Evolutionary conservation across 331 rosid species (phyloP).

Genomic region (Quercus tomentella): DNA sequence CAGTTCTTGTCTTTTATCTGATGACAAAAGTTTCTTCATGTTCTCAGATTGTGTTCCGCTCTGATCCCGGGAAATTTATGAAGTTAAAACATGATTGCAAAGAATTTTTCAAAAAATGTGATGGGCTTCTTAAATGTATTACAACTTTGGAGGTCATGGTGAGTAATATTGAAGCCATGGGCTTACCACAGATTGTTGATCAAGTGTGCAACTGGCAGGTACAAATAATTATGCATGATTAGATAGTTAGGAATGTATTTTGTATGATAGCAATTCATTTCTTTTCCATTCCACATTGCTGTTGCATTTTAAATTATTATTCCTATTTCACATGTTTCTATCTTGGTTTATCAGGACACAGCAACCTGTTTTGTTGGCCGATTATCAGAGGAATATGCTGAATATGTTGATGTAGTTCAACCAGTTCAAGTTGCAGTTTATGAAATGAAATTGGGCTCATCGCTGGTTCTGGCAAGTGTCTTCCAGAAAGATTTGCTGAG

Average conservation of each 20-base stretch:
- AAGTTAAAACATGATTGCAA: slow-evolving; percentile 60
- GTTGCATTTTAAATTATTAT: neutral
- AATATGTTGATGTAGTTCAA: slow-evolving; percentile 67
- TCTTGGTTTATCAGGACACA: slow-evolving; percentile 48
- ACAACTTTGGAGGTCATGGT: slow-evolving; percentile 34
- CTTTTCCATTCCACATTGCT: neutral
- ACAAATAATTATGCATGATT: neutral
- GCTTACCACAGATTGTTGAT: slow-evolving; percentile 38
- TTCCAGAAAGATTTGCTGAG: slow-evolving; percentile 32
- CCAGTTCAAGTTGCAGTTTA: slow-evolving; percentile 89
- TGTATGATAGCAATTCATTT: neutral
- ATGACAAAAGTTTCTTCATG: slow-evolving; percentile 20
- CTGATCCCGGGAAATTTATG: slow-evolving; percentile 63
- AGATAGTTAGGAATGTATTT: neutral
- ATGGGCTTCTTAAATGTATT: slow-evolving; percentile 51
- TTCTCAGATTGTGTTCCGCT: slow-evolving; percentile 68
- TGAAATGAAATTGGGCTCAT: slow-evolving; percentile 86
- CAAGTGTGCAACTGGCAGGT: slow-evolving; percentile 78
- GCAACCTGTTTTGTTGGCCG: slow-evolving; percentile 65
- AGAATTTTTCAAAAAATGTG: slow-evolving; percentile 59
- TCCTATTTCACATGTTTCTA: neutral
- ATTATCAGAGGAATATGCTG: slow-evolving; percentile 42
- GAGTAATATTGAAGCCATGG: slow-evolving; percentile 34
- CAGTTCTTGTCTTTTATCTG: neutral
- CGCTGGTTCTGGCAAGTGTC: slow-evolving; percentile 54